Conservation (phyloP, 129 eudicot genomes). For the Chrysanthemum lavandulifolium region DNA sequence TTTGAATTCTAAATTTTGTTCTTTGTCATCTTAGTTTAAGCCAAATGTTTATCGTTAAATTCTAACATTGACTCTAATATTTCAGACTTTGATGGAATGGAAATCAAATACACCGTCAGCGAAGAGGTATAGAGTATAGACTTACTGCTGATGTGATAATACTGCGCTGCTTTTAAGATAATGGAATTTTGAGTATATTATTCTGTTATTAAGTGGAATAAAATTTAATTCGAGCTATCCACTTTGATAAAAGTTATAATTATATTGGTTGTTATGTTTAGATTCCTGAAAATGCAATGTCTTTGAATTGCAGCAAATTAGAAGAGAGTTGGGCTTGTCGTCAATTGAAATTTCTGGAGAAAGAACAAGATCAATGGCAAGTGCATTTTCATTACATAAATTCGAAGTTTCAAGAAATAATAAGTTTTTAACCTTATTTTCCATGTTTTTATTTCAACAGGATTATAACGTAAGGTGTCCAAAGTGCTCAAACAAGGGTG, state of each 20-base stretch:
- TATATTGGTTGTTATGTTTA: background rate
- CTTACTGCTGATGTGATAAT: background rate
- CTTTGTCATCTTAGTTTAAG: background rate
- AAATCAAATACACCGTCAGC: conserved; percentile 41
- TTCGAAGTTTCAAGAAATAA: background rate
- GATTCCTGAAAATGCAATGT: background rate
- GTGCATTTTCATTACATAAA: conserved; percentile 16
- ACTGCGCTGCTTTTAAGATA: background rate
- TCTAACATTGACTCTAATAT: conserved; percentile 6
- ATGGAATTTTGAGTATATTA: conserved; percentile 1
- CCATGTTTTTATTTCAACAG: conserved; percentile 26
- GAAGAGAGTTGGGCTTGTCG: conserved; percentile 50
- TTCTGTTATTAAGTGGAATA: background rate
- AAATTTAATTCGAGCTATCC: background rate
- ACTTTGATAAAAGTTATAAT: background rate
- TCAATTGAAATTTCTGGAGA: conserved; percentile 41
- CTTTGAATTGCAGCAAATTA: conserved; percentile 37
- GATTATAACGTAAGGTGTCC: conserved; percentile 50
- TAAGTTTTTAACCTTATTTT: background rate
- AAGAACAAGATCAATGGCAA: conserved; percentile 44
- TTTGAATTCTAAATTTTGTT: background rate
- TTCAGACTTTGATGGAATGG: conserved; percentile 43
- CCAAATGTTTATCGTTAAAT: background rate
- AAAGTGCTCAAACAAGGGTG: conserved; percentile 47
- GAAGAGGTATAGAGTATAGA: conserved; percentile 45